A percentile compares a stretch with the other conserved stretches of the same genome.
phyloP scores from a whole-genome alignment of 23 red algal genomes.

The Gracilaria vermiculophylla region DNA sequence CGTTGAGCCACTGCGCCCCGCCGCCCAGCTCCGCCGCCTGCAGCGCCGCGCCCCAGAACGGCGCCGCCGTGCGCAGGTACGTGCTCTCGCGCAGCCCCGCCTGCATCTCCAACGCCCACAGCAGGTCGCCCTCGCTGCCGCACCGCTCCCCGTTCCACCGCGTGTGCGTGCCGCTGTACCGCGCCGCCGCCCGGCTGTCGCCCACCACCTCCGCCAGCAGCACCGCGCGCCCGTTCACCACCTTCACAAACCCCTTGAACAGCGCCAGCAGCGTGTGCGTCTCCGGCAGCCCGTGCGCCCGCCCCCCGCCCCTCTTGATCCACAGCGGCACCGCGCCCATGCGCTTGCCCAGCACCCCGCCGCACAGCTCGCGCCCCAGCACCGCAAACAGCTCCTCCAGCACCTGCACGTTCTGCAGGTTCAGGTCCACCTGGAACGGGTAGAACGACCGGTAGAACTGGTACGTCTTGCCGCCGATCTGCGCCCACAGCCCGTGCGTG shows the following conservation, averaged over 20 bases:
- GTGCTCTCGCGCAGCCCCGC: conserved; percentile 77
- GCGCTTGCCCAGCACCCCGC: conserved; percentile 86
- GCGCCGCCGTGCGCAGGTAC: conserved; percentile 77
- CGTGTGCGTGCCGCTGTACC: conserved; percentile 63
- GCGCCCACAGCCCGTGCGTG: conserved; percentile 94
- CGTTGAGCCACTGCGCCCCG: conserved; percentile 64
- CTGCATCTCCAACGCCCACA: conserved; percentile 86
- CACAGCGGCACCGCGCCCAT: conserved; percentile 80
- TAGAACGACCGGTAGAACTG: conserved; percentile 90
- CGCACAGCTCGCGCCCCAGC: conserved; percentile 75
- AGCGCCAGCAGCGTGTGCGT: conserved; percentile 75
- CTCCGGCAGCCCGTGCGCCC: conserved; percentile 59
- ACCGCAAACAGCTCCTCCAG: conserved; percentile 77
- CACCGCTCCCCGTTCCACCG: conserved; percentile 25
- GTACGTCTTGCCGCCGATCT: conserved; percentile 54
- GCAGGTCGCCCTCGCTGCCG: conserved; percentile 78
- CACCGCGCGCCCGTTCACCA: conserved; percentile 49
- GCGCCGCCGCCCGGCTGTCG: conserved; percentile 1
- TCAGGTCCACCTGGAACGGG: conserved; percentile 94
- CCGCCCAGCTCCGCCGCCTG: neutral
- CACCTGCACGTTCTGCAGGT: conserved; percentile 86
- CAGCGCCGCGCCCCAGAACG: conserved; percentile 78
- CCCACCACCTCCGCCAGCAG: conserved; percentile 87
- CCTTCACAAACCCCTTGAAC: conserved; percentile 86
- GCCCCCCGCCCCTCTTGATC: conserved; percentile 70